These are phyloP conservation scores for Pulchroboletus neoregius DNA, from an alignment of 1,284 basidiomycete genomes.

Conservation along the genomic window DNA sequence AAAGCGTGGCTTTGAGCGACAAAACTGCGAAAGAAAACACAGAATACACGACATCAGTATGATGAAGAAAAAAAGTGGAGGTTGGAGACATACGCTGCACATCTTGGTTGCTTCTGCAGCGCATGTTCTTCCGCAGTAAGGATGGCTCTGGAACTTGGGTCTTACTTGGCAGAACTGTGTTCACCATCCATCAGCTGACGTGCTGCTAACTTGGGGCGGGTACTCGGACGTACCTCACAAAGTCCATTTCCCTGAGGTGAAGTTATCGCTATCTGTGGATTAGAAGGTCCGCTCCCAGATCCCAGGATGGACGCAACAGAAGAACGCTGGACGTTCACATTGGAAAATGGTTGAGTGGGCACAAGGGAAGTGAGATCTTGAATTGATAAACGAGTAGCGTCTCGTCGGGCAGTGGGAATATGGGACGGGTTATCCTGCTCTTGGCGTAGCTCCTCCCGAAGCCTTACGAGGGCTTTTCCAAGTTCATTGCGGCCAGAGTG, in stretches of 20 bases:
- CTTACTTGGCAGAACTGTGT: constrained; percentile 52
- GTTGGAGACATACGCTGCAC: constrained; percentile 26
- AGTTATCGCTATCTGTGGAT: background rate
- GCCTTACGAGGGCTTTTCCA: constrained; percentile 61
- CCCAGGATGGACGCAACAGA: constrained; percentile 1
- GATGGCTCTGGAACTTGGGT: constrained; percentile 48
- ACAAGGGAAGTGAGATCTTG: constrained; percentile 31
- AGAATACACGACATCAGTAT: constrained; percentile 8
- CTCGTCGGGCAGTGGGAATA: constrained; percentile 28
- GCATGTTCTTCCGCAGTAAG: constrained; percentile 61
- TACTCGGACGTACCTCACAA: constrained; percentile 30
- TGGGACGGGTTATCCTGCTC: constrained; percentile 26
- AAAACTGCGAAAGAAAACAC: constrained; percentile 20
- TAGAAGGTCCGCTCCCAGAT: constrained; percentile 1
- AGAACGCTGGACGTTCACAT: constrained; percentile 3
- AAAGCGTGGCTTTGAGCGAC: constrained; percentile 32
- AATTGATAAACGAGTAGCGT: constrained; percentile 31
- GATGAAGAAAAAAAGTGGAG: background rate
- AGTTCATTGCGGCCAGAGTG: constrained; percentile 62
- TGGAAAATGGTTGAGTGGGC: constrained; percentile 8
- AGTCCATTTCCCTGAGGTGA: constrained; percentile 22
- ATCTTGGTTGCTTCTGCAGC: constrained; percentile 42
- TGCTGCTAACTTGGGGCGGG: background rate
- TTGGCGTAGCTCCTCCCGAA: constrained; percentile 47
- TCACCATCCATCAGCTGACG: constrained; percentile 7